Evolutionary conservation across 768 basidiomycete genomes (phyloP), one percentile per base, ranked within the genome.

Genomic region (Termitomyces sp.): DNA sequence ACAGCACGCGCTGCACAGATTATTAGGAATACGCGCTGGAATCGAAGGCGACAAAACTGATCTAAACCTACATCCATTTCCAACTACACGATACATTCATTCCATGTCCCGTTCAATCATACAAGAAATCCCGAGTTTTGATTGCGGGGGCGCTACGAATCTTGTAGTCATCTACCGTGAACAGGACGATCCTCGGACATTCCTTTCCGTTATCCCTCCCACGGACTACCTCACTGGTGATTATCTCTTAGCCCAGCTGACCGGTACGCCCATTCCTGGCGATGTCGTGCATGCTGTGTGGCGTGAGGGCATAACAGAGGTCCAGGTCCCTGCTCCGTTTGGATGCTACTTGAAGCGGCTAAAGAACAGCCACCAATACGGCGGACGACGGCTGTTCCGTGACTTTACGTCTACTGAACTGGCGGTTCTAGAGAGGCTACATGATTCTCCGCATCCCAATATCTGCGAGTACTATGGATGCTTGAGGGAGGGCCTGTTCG

Each of bases 391-490:
- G 33, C 41, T 53, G 25, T 53, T 44, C 43, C 52, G 52, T n/a
- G 52, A 53, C 35, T 53, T 53, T 45, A 53, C 52, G n/a, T 53
- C 52, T 7, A 53, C 52, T 18, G 52, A 53, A 16, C 35, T 53
- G 13, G 52, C 52, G 13, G 52, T 53, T 20, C 43, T 53, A 15
- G 52, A 53, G 22, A 53, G 18, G 18, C 25, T 53, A 20, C 52
- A 42, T n/a, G 52, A 53, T 23, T 36, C 12, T 7, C 52, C 52
- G 18, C 52, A 53, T 27, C 43, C 32, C 18, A 53, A 53, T 16
- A 32, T 53, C 16, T 53, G 52, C 35, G 52, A 45, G 7, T 53
- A 53, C 25, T 45, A 53, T 53, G 52, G 52, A n/a, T 53, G 52
- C 43, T 45, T 53, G 23, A 53, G 52, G 43, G 52, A 53, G n/a